These are phyloP conservation scores for Iris pallida DNA, from an alignment of 116 monocot genomes.

Conservation along the genomic window DNA sequence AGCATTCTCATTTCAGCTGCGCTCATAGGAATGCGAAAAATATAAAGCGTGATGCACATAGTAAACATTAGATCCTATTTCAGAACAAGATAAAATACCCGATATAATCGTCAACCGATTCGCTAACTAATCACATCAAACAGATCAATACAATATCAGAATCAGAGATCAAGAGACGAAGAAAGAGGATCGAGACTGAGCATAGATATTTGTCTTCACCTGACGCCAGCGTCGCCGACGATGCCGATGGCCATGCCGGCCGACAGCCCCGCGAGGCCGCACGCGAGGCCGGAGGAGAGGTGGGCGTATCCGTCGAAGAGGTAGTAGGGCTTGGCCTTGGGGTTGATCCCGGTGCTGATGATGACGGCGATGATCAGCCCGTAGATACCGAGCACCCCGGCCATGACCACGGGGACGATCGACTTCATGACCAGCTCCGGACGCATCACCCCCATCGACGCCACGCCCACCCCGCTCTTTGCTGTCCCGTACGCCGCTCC, in stretches of 20 bases:
- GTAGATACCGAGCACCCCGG: constrained; percentile 23
- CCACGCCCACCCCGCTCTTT: constrained; percentile 29
- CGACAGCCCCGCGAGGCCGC: constrained; percentile 24
- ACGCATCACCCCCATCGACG: constrained; percentile 32
- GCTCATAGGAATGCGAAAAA: too few relatives aligned
- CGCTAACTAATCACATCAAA: too few relatives aligned
- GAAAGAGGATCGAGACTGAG: too few relatives aligned
- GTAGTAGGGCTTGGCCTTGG: constrained; percentile 28
- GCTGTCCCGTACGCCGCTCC: constrained; percentile 26
- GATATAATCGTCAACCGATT: too few relatives aligned
- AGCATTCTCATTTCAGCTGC: too few relatives aligned
- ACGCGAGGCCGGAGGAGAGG: constrained; percentile 22
- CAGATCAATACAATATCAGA: too few relatives aligned
- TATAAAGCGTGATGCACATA: too few relatives aligned
- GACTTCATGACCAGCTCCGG: constrained; percentile 33
- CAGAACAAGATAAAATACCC: too few relatives aligned
- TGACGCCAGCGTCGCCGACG: constrained; percentile 26
- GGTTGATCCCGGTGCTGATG: constrained; percentile 30
- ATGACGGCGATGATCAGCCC: constrained; percentile 24
- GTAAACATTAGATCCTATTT: too few relatives aligned
- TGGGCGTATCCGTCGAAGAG: constrained; percentile 28
- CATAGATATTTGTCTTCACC: constrained; percentile 1
- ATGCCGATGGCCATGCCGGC: constrained; percentile 29
- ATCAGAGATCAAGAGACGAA: too few relatives aligned
- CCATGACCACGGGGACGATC: constrained; percentile 33